Base-by-base conservation (phyloP, 352 stramenopile genomes). In the Globisporangium sylvaticum region DNA sequence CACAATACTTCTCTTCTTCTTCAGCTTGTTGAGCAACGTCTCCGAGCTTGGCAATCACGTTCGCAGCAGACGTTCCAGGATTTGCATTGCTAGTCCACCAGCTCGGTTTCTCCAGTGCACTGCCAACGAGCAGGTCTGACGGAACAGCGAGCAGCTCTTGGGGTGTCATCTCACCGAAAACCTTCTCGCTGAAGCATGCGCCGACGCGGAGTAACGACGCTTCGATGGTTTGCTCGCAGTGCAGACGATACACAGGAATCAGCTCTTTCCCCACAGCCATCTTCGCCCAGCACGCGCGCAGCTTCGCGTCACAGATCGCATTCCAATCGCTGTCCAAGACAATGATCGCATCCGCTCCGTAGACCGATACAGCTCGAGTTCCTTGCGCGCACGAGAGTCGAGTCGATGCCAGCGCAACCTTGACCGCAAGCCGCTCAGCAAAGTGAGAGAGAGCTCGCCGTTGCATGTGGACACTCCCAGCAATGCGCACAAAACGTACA, bases 251-350 rank as follows among this genome's bases (percentile, higher is more conserved):
- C 7, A 95, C 86, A 37, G 79, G 73, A 20, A 91, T 52, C 7
- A 84, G 68, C 37, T 89, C 77, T 4, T 68, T 76, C 0, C 69
- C 69, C 14, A 84, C 79, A 0, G 79, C 73, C 61, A 89, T 77
- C 68, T 87, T 88, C 6, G 86, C 86, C 85, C 85, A 95, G 50
- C 79, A 83, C 7, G 88, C 88, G 1, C 88, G 85, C 57, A 95
- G 67, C 52, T 95, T 95, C 14, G 88, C 86, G 48, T 95, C 87
- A 62, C 85, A 93, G 6, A 77, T 81, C 1, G 81, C 74, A 34
- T 90, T 90, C 87, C 87, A 95, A 50, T 95, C 88, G 67, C 86
- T 89, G 52, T 95, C 88, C 9, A 95, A 54, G 1, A 95, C 86
- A 32, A 95, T 62, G 24, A 95, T 84, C n/a, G 76, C 83, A 22